Evolutionary conservation across 2,329 filamentous ascomycete genomes (phyloP), one percentile per base, ranked within the genome.

Genomic region (Pseudocercospora musae): DNA sequence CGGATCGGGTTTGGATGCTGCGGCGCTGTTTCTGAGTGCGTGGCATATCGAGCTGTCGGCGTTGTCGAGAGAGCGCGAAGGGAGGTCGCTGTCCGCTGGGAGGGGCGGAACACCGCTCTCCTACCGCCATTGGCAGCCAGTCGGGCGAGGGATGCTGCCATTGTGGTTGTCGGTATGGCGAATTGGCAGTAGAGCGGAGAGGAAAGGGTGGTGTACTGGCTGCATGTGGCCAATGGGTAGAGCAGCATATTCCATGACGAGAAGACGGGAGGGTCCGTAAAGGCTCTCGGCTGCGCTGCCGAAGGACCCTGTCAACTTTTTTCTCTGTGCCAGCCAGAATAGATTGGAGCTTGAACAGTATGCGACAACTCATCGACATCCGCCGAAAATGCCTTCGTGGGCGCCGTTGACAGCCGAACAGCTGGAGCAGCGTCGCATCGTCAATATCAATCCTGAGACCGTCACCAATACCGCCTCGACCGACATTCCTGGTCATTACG

Each of bases 401-500:
- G 72, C 71, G 59, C 72, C 72, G 23, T 59, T 73, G 49, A 83
- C 78, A 63, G 76, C 80, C 68, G 85, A 84, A 66, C 85, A 89
- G 77, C 77, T 86, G 59, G 82, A 86, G 69, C 79, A 80, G 71
- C 85, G 89, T 66, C 88, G 96, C 90, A 89, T 91, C 70, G 88
- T 99, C 73, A 87, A 89, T 70, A 88, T 99, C 79, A 91, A 95
- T 77, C 82, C 87, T 69, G 95, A 99, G 79, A 97, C 91, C 21
- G 90, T 99, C 73, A 90, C 89, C 70, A 87, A 98, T 80, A 90
- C 94, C 71, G 85, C 89, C 65, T 95, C 92, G 52, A 96, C 88
- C 71, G 94, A 98, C 75, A 96, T 94, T 76, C 96, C 96, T 15
- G 89, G 90, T 68, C 92, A 96, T 77, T 95, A 89, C 81, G 73